Percentiles rank a stretch among this genome's conserved stretches.
Evolutionary conservation across 2,329 filamentous ascomycete species (phyloP).

Genomic region (Diplodia sapinea): DNA sequence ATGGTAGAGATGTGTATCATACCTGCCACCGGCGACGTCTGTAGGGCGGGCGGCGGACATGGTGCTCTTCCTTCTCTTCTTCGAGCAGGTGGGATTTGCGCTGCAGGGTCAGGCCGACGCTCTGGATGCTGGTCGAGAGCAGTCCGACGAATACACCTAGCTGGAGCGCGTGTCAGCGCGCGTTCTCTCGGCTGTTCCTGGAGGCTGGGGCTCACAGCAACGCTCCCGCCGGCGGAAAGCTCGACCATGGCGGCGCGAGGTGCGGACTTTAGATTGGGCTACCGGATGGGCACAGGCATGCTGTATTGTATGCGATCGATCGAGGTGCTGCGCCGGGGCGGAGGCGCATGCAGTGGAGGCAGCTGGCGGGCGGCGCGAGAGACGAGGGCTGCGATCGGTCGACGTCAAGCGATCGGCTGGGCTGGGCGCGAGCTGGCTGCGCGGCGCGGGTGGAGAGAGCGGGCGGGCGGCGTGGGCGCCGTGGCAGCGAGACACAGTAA

Average conservation of each 20-base stretch:
- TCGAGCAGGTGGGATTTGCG: slow-evolving; percentile 98
- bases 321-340: slow-evolving; percentile 24
- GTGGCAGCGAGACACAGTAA: not conserved
- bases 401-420: slow-evolving; percentile 23
- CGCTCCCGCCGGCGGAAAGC: slow-evolving; percentile 50
- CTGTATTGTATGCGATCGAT: slow-evolving; percentile 31
- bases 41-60: slow-evolving; percentile 84
- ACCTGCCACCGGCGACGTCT: slow-evolving; percentile 90
- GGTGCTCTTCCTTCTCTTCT: slow-evolving; percentile 84
- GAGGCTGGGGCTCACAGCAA: slow-evolving; percentile 45
- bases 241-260: slow-evolving; percentile 43
- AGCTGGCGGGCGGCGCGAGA: not conserved
- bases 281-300: slow-evolving; percentile 43
- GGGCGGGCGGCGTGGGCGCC: not conserved
- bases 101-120: slow-evolving; percentile 91
- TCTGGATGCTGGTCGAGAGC: slow-evolving; percentile 91
- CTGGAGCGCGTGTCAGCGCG: slow-evolving; percentile 52
- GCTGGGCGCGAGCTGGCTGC: slow-evolving; percentile 2
- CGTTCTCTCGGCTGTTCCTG: not conserved
- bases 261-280: slow-evolving; percentile 35
- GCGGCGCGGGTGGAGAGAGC: slow-evolving; percentile 14
- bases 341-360: slow-evolving; percentile 29
- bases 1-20: slow-evolving; percentile 3
- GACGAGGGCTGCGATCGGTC: not conserved
- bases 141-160: slow-evolving; percentile 93